Evolutionary conservation across 148 eudicot species (phyloP), one percentile per base, ranked within the genome.

Genomic region (Vaccinium myrtillus): DNA sequence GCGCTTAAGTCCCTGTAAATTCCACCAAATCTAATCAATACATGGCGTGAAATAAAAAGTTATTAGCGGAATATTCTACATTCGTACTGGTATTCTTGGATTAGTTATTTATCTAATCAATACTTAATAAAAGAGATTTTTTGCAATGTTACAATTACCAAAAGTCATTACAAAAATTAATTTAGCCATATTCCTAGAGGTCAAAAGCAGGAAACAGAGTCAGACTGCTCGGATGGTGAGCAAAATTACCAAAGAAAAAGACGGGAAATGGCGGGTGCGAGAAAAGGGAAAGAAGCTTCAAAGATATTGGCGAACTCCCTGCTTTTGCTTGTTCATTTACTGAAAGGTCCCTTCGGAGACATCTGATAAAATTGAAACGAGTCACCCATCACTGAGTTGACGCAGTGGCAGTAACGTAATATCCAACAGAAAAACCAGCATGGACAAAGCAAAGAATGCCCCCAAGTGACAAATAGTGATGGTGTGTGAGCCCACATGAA

Each of bases 401-500:
- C 5, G 93, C 88, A 81, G 91, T 88, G 75, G 94, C 91, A 25
- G 92, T 89, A 75, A 90, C 90, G 84, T 92, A 93, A 85, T 84
- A 95, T 27, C 94, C 90, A 23, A 90, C 88, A 13, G 92, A 85
- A 86, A 95, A 90, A 4, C 91, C 86, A 9, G 86, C 88, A 88
- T 95, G 96, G 30, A 92, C 92, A 78, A 95, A 85, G 76, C 84
- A 85, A n/a, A 81, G 36, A 75, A 73, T 80, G 9, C 84, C 87
- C 30, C 84, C 87, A 25, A 75, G 76, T 18, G 84, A 81, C 4
- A 81, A 63, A 67, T 75, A 81, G 65, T 85, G 77, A 55, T 85
- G 87, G 76, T 81, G 87, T 50, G 84, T 50, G 0, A 81, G 76
- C 27, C 84, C 84, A n/a, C 84, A 85, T 11, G 74, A 39, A 8